Percentiles rank a stretch among this genome's conserved stretches.
These are phyloP conservation scores for Trichocomaceae sp. DNA, from an alignment of 2,329 filamentous ascomycete genomes.

Conservation along the genomic window DNA sequence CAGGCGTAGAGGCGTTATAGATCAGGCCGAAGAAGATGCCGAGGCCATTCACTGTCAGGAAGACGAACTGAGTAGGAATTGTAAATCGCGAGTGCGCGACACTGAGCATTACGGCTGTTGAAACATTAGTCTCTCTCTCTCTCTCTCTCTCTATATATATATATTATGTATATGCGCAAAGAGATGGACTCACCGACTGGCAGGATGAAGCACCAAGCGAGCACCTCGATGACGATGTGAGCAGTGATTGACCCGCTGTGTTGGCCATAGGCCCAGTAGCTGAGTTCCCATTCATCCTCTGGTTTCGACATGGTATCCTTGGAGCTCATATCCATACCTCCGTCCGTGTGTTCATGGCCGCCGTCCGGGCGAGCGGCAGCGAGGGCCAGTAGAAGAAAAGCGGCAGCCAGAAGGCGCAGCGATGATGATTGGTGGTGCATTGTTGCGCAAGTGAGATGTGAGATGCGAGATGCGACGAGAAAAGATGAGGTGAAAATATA, in stretches of 20 bases:
- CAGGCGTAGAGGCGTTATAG: slow-evolving; percentile 75
- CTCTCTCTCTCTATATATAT: too few species aligned
- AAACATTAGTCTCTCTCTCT: too few species aligned
- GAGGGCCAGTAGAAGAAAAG: slow-evolving; percentile 23
- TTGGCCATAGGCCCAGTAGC: slow-evolving; percentile 39
- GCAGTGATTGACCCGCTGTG: slow-evolving; percentile 51
- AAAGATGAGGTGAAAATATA: neutral
- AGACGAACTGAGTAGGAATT: slow-evolving; percentile 61
- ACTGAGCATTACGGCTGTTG: slow-evolving; percentile 74
- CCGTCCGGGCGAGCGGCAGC: slow-evolving; percentile 18
- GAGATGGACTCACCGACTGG: slow-evolving; percentile 57
- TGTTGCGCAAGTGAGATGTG: neutral
- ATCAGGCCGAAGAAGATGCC: slow-evolving; percentile 60
- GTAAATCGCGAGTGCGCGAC: slow-evolving; percentile 70
- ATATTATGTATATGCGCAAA: neutral
- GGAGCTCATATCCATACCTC: slow-evolving; percentile 21
- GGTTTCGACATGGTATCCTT: slow-evolving; percentile 16
- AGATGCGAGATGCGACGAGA: too few species aligned
- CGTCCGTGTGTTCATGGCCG: slow-evolving; percentile 22
- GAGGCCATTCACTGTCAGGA: slow-evolving; percentile 57
- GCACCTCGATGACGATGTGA: slow-evolving; percentile 64
- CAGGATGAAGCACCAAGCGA: slow-evolving; percentile 66
- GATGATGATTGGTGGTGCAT: slow-evolving; percentile 1
- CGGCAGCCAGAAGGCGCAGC: slow-evolving; percentile 21
- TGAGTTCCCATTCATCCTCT: slow-evolving; percentile 25